A percentile compares a stretch with the other conserved stretches of the same genome.
Conservation (phyloP, 2,329 filamentous ascomycete genomes). For the Pseudogymnoascus pannorum region DNA sequence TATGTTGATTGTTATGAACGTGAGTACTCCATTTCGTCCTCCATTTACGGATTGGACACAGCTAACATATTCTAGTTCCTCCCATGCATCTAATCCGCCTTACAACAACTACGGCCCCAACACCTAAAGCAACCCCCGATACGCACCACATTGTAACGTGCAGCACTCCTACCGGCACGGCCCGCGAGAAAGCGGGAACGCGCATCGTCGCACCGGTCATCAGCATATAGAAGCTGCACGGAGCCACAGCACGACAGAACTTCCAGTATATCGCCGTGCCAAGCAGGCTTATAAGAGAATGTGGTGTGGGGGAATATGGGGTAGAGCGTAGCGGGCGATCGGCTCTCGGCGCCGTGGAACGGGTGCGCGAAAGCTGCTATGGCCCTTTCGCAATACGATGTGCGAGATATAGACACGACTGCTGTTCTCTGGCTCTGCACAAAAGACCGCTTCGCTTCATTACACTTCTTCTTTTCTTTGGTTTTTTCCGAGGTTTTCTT, state of each 20-base stretch:
- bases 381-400: too few species aligned
- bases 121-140: not conserved
- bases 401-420: not conserved
- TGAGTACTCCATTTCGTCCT: conserved; percentile 50
- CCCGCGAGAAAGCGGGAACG: not conserved
- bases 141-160: too few species aligned
- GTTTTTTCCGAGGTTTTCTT: not conserved
- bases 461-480: not conserved
- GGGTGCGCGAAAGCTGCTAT: too few species aligned
- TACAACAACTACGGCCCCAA: conserved; percentile 12
- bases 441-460: too few species aligned
- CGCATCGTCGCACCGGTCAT: not conserved
- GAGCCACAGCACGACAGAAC: too few species aligned
- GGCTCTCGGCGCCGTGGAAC: not conserved
- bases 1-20: conserved; percentile 97
- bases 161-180: too few species aligned
- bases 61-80: conserved; percentile 31
- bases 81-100: conserved; percentile 35
- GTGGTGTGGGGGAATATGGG: too few species aligned
- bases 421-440: too few species aligned
- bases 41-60: too few species aligned
- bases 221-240: not conserved
- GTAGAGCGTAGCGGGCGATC: too few species aligned
- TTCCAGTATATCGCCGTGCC: not conserved
- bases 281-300: too few species aligned